A percentile compares a stretch with the other conserved stretches of the same genome.
phyloP scores from a whole-genome alignment of 495 filamentous ascomycete species.

The Neurospora sp. region DNA sequence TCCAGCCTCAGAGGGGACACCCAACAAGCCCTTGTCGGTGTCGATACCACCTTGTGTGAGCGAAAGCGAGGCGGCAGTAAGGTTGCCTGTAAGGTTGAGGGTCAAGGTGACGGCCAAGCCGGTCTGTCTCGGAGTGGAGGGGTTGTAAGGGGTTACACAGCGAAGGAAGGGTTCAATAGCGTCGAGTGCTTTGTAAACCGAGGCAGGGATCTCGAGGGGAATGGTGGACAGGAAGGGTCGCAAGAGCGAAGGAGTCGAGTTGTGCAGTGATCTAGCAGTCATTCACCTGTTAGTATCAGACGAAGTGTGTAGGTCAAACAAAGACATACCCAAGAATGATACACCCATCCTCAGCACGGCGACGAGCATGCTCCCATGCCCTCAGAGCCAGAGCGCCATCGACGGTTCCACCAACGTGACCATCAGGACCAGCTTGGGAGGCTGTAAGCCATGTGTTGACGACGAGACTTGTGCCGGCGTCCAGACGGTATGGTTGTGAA shows the following conservation, averaged over 20 bases:
- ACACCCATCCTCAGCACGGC: conserved; percentile 91
- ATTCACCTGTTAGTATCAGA: conserved; percentile 1
- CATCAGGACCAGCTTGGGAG: conserved; percentile 52
- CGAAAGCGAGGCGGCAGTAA: conserved; percentile 64
- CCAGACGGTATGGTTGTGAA: conserved; percentile 68
- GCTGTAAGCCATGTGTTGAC: conserved; percentile 93
- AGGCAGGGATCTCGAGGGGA: conserved; percentile 63
- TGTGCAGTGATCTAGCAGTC: conserved; percentile 63
- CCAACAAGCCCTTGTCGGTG: conserved; percentile 67
- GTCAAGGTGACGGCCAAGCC: conserved; percentile 72
- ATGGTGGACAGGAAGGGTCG: conserved; percentile 72
- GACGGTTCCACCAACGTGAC: conserved; percentile 61
- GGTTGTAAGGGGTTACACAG: conserved; percentile 80
- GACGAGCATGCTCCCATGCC: conserved; percentile 94
- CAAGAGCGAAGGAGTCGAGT: conserved; percentile 76
- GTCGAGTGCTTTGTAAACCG: conserved; percentile 64
- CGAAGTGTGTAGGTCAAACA: not conserved
- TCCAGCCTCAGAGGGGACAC: conserved; percentile 68
- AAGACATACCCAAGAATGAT: conserved; percentile 68
- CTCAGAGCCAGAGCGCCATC: conserved; percentile 69
- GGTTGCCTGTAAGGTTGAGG: conserved; percentile 67
- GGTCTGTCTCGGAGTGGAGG: conserved; percentile 71
- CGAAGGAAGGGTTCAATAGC: conserved; percentile 77
- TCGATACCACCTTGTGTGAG: conserved; percentile 85
- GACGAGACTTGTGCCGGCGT: conserved; percentile 84